A percentile compares a stretch with the other conserved stretches of the same genome.
Evolutionary conservation across 2,329 filamentous ascomycete genomes (phyloP).

Genomic region (Aspergillus melleus): DNA sequence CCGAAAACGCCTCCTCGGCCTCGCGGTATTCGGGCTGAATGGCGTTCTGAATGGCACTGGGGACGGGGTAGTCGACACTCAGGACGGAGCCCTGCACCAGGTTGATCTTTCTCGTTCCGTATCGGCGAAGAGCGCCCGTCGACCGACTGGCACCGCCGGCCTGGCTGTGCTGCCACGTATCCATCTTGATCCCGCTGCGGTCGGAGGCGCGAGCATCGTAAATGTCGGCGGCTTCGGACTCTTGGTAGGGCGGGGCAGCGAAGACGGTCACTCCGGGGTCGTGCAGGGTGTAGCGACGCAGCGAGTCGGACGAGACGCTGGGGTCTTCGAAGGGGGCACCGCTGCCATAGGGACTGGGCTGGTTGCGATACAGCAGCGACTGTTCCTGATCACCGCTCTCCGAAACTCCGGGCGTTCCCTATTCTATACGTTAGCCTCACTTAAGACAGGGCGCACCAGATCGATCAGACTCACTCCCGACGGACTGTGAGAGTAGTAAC

Average conservation of each 20-base stretch:
- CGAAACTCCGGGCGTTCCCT: conserved; percentile 10
- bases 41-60: conserved; percentile 94
- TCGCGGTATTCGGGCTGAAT: conserved; percentile 88
- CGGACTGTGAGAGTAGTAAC: not conserved
- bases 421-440: not conserved
- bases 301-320: conserved; percentile 39
- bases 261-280: conserved; percentile 58
- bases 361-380: conserved; percentile 32
- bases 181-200: conserved; percentile 45
- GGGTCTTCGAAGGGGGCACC: conserved; percentile 49
- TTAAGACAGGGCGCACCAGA: not conserved
- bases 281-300: conserved; percentile 34
- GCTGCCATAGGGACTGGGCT: conserved; percentile 42
- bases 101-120: conserved; percentile 95
- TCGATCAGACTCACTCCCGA: not conserved
- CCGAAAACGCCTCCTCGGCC: conserved; percentile 76
- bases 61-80: conserved; percentile 95
- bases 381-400: conserved; percentile 21
- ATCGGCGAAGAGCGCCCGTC: conserved; percentile 67
- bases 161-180: conserved; percentile 56
- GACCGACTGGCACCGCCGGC: conserved; percentile 69
- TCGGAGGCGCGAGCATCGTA: conserved; percentile 58
- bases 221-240: conserved; percentile 52
- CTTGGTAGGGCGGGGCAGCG: conserved; percentile 52
- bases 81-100: conserved; percentile 94